Conservation (phyloP, 805 yeast genomes). For the Peterozyma toletana region DNA sequence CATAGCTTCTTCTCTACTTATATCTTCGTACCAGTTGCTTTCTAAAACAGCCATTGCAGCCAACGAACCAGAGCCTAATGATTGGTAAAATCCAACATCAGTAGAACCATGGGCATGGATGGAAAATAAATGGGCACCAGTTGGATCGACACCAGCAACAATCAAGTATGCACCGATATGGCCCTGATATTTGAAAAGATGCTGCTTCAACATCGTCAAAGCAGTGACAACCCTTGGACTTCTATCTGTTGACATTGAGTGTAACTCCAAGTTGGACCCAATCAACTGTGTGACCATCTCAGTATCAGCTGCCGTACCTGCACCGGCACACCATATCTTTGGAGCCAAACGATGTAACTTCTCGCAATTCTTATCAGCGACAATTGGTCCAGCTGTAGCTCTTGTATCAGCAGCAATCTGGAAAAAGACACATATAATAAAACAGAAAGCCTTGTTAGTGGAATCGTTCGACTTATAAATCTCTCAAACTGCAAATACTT, state of each 20-base stretch:
- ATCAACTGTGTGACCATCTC: conserved; percentile 96
- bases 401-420: conserved; percentile 95
- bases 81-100: conserved; percentile 87
- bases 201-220: conserved; percentile 88
- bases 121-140: conserved; percentile 88
- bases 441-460: not conserved
- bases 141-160: conserved; percentile 97
- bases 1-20: conserved; percentile 87
- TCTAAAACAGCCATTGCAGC: conserved; percentile 99
- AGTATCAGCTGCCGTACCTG: conserved; percentile 99
- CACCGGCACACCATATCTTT: conserved; percentile 98
- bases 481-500: conserved; percentile 7
- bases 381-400: conserved; percentile 94
- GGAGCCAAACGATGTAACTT: conserved; percentile 88
- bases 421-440: not conserved
- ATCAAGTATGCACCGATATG: conserved; percentile 95
- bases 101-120: conserved; percentile 98
- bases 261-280: conserved; percentile 85
- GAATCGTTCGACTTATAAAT: not conserved
- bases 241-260: conserved; percentile 74
- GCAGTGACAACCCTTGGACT: conserved; percentile 93
- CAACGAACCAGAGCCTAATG: conserved; percentile 93
- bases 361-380: conserved; percentile 97
- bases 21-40: conserved; percentile 71
- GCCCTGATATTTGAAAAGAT: conserved; percentile 94